These are phyloP conservation scores for Podaxis carcinomalis DNA, from an alignment of 768 basidiomycete genomes.

Conservation along the genomic window DNA sequence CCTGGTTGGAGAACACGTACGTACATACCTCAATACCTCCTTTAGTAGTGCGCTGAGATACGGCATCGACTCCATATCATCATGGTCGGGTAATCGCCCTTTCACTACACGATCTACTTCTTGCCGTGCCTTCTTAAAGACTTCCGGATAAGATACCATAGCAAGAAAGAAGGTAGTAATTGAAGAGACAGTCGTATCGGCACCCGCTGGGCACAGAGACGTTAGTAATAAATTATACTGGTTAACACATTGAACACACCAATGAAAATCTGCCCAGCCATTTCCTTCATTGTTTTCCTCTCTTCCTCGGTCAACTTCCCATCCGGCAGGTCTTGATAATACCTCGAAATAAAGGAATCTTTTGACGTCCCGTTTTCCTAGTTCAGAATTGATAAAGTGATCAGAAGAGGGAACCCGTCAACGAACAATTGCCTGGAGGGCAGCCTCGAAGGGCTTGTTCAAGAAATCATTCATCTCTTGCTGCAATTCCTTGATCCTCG, in stretches of 20 bases:
- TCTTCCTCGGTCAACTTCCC: slow-evolving; percentile 7
- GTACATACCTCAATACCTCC: slow-evolving; percentile 16
- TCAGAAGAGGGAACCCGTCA: background rate
- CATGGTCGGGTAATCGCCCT: slow-evolving; percentile 15
- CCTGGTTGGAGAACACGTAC: slow-evolving; percentile 10
- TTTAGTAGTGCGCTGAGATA: slow-evolving; percentile 18
- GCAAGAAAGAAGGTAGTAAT: slow-evolving; percentile 13
- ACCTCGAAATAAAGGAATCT: slow-evolving; percentile 14
- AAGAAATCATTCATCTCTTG: slow-evolving; percentile 18
- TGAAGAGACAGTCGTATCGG: slow-evolving; percentile 9
- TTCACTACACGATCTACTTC: slow-evolving; percentile 32
- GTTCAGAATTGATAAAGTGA: background rate
- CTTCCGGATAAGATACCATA: slow-evolving; percentile 24
- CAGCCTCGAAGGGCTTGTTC: slow-evolving; percentile 20
- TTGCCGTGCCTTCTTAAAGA: slow-evolving; percentile 31
- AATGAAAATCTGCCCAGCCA: slow-evolving; percentile 17
- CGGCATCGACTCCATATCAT: slow-evolving; percentile 15
- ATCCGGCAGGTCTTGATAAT: slow-evolving; percentile 13
- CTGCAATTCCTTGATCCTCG: slow-evolving; percentile 19
- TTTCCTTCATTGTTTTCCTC: slow-evolving; percentile 13
- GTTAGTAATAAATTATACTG: background rate
- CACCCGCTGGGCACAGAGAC: slow-evolving; percentile 1
- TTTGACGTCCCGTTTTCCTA: slow-evolving; percentile 14
- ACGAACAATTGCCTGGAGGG: slow-evolving; percentile 16
- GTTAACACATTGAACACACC: slow-evolving; percentile 7